Evolutionary conservation across 768 basidiomycete species (phyloP).

Genomic region (Lactarius sanguifluus): DNA sequence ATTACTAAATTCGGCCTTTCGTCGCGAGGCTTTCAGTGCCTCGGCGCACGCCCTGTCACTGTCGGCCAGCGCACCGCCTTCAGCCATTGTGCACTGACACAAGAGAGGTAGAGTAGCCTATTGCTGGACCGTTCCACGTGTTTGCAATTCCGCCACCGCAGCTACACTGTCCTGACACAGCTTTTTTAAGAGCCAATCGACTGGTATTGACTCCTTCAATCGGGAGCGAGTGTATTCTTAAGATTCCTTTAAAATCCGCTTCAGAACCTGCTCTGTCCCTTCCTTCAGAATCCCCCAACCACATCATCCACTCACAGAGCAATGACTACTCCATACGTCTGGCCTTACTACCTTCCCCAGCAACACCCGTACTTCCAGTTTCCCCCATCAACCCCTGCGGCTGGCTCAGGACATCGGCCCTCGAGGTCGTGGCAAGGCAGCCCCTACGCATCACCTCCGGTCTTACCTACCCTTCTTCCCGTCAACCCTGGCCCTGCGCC

Average conservation of each 20-base stretch:
- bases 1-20: slow-evolving; percentile 3
- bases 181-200: background rate
- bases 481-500: background rate
- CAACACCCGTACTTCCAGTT: slow-evolving; percentile 26
- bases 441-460: slow-evolving; percentile 20
- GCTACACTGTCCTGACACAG: background rate
- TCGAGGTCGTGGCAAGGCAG: slow-evolving; percentile 25
- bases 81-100: background rate
- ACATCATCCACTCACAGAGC: background rate
- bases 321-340: slow-evolving; percentile 19
- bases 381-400: slow-evolving; percentile 4
- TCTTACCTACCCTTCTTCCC: slow-evolving; percentile 20
- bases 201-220: slow-evolving; percentile 18
- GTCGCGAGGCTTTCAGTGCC: background rate
- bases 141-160: slow-evolving; percentile 4
- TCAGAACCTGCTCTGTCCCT: background rate
- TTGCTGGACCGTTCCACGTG: slow-evolving; percentile 19
- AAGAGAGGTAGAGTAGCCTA: background rate
- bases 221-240: background rate
- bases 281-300: background rate
- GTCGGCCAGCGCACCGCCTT: slow-evolving; percentile 14
- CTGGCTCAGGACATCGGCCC: slow-evolving; percentile 12
- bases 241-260: background rate
- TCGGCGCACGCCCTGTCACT: background rate
- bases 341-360: slow-evolving; percentile 25